These are phyloP conservation scores for Colletotrichum neosansevieriae DNA, from an alignment of 2,329 filamentous ascomycete species.

Conservation along the genomic window DNA sequence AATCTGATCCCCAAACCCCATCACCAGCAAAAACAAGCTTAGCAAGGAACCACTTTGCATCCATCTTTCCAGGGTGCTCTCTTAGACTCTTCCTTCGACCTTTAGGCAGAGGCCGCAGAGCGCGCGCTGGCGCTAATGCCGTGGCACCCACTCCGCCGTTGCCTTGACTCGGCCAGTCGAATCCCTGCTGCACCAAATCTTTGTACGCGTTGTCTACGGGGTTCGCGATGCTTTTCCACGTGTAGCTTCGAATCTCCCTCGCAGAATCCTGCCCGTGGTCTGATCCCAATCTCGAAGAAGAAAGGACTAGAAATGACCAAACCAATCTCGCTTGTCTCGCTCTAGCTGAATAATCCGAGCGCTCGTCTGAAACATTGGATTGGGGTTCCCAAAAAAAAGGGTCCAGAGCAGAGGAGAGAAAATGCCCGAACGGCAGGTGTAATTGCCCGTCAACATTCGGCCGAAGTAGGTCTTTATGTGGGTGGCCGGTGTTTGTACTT, in stretches of 20 bases:
- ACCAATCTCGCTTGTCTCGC: constrained; percentile 26
- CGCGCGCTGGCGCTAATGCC: constrained; percentile 21
- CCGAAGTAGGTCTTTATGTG: constrained; percentile 1
- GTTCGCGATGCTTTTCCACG: constrained; percentile 13
- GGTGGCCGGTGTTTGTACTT: neutral
- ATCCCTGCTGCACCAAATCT: constrained; percentile 19
- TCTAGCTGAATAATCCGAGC: constrained; percentile 31
- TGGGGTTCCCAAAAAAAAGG: neutral
- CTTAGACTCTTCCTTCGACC: constrained; percentile 2
- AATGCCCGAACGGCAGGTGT: neutral
- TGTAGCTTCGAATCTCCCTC: neutral
- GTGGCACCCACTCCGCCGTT: constrained; percentile 31
- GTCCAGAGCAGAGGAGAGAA: constrained; percentile 1
- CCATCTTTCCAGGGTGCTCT: constrained; percentile 11
- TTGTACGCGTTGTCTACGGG: neutral
- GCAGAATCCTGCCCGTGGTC: constrained; percentile 4
- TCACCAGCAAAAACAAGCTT: neutral
- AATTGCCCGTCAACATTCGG: neutral
- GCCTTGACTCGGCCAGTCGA: constrained; percentile 27
- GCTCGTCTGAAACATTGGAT: constrained; percentile 39
- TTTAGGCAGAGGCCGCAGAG: constrained; percentile 1
- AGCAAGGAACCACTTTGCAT: constrained; percentile 1
- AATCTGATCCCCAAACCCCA: neutral
- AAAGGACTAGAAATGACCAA: neutral
- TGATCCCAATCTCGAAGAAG: constrained; percentile 1